Conservation (phyloP, 768 basidiomycete genomes). For the Coprinopsis sp. region DNA sequence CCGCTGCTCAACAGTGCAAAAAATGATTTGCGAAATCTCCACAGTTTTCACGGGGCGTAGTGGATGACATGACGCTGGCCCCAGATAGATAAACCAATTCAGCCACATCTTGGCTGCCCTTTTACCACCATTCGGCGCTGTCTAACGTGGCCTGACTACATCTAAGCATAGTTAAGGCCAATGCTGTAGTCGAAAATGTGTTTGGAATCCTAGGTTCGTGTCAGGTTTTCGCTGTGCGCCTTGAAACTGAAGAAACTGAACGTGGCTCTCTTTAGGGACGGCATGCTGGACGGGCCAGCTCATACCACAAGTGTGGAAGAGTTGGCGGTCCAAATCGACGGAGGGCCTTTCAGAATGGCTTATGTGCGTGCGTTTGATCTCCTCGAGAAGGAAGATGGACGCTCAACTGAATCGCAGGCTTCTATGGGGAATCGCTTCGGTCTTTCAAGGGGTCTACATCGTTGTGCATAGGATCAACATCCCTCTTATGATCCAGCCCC, state of each 20-base stretch:
- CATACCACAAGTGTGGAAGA: slow-evolving; percentile 71
- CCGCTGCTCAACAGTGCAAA: no score
- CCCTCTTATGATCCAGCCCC: slow-evolving; percentile 66
- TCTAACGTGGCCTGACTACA: neutral
- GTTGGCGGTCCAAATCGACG: slow-evolving; percentile 58
- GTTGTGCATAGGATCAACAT: slow-evolving; percentile 64
- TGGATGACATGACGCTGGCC: no score
- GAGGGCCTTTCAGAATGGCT: slow-evolving; percentile 65
- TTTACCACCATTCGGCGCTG: no score
- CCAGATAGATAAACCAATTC: no score
- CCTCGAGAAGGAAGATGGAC: neutral
- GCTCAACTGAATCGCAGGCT: slow-evolving; percentile 31
- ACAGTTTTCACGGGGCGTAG: no score
- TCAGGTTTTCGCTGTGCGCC: neutral
- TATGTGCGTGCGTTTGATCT: slow-evolving; percentile 38
- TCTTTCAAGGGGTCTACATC: slow-evolving; percentile 65
- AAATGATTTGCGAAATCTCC: no score
- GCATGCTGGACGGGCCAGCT: slow-evolving; percentile 63
- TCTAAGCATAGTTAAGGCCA: neutral
- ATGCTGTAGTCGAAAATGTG: slow-evolving; percentile 52
- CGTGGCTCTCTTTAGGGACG: slow-evolving; percentile 37
- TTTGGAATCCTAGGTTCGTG: slow-evolving; percentile 58
- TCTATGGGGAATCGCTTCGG: slow-evolving; percentile 55
- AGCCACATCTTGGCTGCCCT: no score
- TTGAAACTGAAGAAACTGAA: neutral